Evolutionary conservation across 805 yeast genomes (phyloP).

Genomic region (Ogataea trehalophila): DNA sequence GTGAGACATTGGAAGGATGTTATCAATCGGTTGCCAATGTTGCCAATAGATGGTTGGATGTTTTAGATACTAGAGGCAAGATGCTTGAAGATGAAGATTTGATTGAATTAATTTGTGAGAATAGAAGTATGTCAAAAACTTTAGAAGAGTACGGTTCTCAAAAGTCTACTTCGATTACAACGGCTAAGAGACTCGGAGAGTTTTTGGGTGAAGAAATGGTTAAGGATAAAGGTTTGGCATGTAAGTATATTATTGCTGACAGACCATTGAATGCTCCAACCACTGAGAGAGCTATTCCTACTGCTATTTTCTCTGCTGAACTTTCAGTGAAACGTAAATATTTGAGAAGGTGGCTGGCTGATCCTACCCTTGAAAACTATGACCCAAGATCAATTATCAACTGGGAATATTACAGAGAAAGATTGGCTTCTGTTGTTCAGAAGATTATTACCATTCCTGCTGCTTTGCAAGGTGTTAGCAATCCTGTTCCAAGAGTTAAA

Average conservation of each 20-base stretch:
- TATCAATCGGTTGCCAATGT: conserved; percentile 86
- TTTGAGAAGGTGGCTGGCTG: conserved; percentile 82
- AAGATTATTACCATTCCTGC: conserved; percentile 97
- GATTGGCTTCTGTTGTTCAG: conserved; percentile 89
- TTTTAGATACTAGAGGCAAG: conserved; percentile 78
- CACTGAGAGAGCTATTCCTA: conserved; percentile 95
- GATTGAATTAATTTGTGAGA: conserved; percentile 92
- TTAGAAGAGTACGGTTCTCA: conserved; percentile 84
- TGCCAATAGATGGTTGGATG: conserved; percentile 95
- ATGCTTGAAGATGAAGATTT: conserved; percentile 91
- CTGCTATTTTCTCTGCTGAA: conserved; percentile 90
- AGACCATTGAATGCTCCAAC: conserved; percentile 84
- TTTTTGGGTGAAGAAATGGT: conserved; percentile 96
- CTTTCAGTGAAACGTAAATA: conserved; percentile 60
- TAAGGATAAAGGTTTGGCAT: conserved; percentile 91
- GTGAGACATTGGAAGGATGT: conserved; percentile 71
- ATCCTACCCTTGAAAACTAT: conserved; percentile 67
- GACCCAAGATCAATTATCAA: conserved; percentile 88
- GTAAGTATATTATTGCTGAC: conserved; percentile 85
- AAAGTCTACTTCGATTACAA: conserved; percentile 92
- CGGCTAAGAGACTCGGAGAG: conserved; percentile 90
- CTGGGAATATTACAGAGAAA: conserved; percentile 88
- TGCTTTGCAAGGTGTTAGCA: conserved; percentile 78
- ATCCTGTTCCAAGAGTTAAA: conserved; percentile 91
- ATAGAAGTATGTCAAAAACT: conserved; percentile 90